Percentiles rank a stretch among this genome's conserved stretches.
Conservation (phyloP, 2,329 filamentous ascomycete species). For the Xylaria hypoxylon region DNA sequence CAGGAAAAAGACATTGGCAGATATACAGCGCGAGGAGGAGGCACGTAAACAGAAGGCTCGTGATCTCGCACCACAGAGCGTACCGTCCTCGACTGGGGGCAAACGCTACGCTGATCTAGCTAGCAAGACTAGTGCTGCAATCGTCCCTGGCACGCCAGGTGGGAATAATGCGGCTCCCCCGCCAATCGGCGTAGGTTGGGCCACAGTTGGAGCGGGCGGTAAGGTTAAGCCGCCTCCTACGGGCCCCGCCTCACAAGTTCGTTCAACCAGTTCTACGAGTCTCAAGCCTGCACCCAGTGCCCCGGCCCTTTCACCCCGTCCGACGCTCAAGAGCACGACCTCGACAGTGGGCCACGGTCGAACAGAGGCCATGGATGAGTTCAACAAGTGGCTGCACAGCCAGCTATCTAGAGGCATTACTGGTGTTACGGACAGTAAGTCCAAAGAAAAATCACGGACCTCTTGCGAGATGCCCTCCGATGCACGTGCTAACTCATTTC, state of each 20-base stretch:
- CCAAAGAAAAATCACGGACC: neutral
- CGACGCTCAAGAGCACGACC: constrained; percentile 62
- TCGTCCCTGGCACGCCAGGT: constrained; percentile 57
- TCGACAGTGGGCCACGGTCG: constrained; percentile 59
- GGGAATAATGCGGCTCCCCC: constrained; percentile 55
- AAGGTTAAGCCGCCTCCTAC: constrained; percentile 86
- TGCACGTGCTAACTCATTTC: constrained; percentile 11
- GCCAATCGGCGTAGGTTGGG: constrained; percentile 78
- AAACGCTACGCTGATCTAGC: constrained; percentile 97
- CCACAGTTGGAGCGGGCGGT: constrained; percentile 92
- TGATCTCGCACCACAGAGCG: constrained; percentile 61
- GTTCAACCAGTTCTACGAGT: constrained; percentile 58
- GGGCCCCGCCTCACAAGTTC: constrained; percentile 63
- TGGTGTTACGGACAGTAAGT: constrained; percentile 65
- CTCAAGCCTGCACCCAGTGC: constrained; percentile 57
- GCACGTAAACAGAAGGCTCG: constrained; percentile 81
- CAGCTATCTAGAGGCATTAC: constrained; percentile 80
- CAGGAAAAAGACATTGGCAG: constrained; percentile 89
- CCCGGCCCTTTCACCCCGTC: constrained; percentile 61
- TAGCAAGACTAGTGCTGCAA: constrained; percentile 69
- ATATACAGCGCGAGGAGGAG: constrained; percentile 98
- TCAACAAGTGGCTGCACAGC: constrained; percentile 89
- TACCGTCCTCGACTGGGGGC: constrained; percentile 64
- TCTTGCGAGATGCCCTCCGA: neutral
- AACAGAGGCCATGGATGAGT: constrained; percentile 82